Conservation (phyloP, 768 basidiomycete genomes). For the Phaffia australis region DNA sequence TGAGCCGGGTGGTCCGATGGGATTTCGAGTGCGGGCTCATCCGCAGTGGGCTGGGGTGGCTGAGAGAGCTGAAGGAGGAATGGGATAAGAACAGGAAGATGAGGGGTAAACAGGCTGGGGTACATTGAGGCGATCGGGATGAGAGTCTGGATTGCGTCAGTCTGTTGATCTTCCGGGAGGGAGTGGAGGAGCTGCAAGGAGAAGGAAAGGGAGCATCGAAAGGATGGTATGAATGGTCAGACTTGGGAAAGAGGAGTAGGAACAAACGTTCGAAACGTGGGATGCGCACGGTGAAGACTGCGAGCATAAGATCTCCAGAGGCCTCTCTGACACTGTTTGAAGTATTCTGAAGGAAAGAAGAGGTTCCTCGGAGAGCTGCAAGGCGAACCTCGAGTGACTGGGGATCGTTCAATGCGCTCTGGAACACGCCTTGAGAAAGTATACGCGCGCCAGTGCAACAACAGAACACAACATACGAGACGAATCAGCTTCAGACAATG, state of each 20-base stretch:
- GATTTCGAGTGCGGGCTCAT: slow-evolving; percentile 45
- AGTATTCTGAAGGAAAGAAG: slow-evolving; percentile 3
- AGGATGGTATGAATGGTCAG: not conserved
- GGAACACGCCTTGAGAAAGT: slow-evolving; percentile 1
- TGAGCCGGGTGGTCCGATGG: slow-evolving; percentile 59
- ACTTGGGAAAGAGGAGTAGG: not conserved
- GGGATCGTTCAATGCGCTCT: slow-evolving; percentile 15
- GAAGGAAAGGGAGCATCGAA: not conserved
- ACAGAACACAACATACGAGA: not conserved
- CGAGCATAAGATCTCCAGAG: slow-evolving; percentile 11
- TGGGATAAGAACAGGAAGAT: slow-evolving; percentile 54
- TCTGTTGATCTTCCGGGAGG: slow-evolving; percentile 8
- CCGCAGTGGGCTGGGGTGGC: slow-evolving; percentile 31
- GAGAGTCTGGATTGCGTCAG: slow-evolving; percentile 40
- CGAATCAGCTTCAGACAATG: not conserved
- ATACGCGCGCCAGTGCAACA: not conserved
- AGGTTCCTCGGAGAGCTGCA: slow-evolving; percentile 15
- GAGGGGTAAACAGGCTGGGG: slow-evolving; percentile 61
- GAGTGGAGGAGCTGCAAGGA: not conserved
- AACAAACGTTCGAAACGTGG: not conserved
- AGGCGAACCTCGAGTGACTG: slow-evolving; percentile 19
- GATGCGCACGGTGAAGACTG: slow-evolving; percentile 10
- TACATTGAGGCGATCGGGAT: slow-evolving; percentile 60
- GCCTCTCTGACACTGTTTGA: not conserved
- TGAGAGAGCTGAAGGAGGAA: slow-evolving; percentile 41